Evolutionary conservation across 331 rosid species (phyloP).

Genomic region (Quercus lobata): DNA sequence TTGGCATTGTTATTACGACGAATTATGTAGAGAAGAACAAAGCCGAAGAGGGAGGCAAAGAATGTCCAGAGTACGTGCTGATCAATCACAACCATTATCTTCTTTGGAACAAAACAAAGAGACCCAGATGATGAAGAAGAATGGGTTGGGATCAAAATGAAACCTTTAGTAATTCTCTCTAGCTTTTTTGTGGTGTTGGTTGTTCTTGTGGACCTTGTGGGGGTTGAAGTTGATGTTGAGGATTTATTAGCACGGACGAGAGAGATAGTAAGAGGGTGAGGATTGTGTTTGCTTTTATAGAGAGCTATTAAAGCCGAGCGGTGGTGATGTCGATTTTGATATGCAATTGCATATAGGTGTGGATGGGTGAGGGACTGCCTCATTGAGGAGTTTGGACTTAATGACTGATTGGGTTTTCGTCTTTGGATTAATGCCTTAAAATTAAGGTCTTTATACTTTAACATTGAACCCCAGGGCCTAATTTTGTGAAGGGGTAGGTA

Average conservation of each 20-base stretch:
- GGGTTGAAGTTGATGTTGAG: neutral
- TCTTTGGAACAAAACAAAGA: neutral
- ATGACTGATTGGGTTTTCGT: neutral
- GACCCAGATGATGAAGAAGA: slow-evolving; percentile 3
- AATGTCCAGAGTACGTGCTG: slow-evolving; percentile 25
- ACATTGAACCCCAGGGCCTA: neutral
- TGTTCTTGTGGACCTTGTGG: neutral
- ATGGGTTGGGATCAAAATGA: neutral
- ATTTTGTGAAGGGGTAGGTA: no score
- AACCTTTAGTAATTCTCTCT: neutral
- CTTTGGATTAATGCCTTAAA: neutral
- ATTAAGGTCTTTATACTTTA: neutral
- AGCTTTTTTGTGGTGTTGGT: neutral
- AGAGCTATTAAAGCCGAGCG: neutral
- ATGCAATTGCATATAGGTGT: no score
- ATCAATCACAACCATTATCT: slow-evolving; percentile 19
- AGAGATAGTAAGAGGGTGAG: neutral
- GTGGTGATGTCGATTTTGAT: neutral
- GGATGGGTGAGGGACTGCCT: no score
- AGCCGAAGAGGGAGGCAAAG: slow-evolving; percentile 23
- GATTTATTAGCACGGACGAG: neutral
- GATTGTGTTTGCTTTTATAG: neutral
- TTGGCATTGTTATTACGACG: slow-evolving; percentile 16
- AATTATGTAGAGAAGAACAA: slow-evolving; percentile 24
- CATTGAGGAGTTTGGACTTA: no score